phyloP scores from a whole-genome alignment of 2,329 filamentous ascomycete species.

The Aspergillus novoparasiticus region DNA sequence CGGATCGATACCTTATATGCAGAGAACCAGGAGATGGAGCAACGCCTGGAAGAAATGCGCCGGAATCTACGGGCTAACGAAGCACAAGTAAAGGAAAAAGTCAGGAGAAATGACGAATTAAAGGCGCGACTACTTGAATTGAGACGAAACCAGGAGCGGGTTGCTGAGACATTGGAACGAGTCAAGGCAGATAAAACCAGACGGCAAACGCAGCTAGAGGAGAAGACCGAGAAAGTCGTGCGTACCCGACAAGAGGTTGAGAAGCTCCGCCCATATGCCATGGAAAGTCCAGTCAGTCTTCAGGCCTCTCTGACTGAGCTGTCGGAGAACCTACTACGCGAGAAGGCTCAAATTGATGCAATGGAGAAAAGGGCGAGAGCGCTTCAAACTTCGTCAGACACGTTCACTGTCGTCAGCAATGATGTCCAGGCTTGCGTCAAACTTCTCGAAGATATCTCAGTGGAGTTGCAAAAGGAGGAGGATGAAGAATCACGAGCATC shows the following conservation, averaged over 20 bases:
- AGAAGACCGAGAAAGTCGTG: conserved; percentile 56
- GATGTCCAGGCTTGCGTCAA: conserved; percentile 89
- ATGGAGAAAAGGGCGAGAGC: conserved; percentile 86
- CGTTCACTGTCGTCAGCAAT: conserved; percentile 78
- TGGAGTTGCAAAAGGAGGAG: conserved; percentile 87
- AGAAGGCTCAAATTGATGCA: conserved; percentile 82
- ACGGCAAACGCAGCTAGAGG: conserved; percentile 63
- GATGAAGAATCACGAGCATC: conserved; percentile 81
- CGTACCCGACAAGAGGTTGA: conserved; percentile 79
- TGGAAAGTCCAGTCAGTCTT: conserved; percentile 81
- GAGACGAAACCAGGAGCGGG: conserved; percentile 77
- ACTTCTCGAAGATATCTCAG: conserved; percentile 80
- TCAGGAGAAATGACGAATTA: conserved; percentile 80
- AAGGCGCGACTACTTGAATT: conserved; percentile 81
- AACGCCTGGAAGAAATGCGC: conserved; percentile 76
- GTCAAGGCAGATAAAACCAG: conserved; percentile 78
- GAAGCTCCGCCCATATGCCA: conserved; percentile 88
- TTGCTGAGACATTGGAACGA: conserved; percentile 79
- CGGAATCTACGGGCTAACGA: conserved; percentile 80
- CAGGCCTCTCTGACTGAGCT: conserved; percentile 82
- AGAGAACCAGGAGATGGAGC: conserved; percentile 86
- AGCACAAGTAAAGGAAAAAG: conserved; percentile 78
- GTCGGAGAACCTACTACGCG: conserved; percentile 72
- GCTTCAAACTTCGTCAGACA: conserved; percentile 87
- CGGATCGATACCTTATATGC: conserved; percentile 83